phyloP scores from a whole-genome alignment of 2,329 filamentous ascomycete genomes.

The Cladosporium oxysporum region DNA sequence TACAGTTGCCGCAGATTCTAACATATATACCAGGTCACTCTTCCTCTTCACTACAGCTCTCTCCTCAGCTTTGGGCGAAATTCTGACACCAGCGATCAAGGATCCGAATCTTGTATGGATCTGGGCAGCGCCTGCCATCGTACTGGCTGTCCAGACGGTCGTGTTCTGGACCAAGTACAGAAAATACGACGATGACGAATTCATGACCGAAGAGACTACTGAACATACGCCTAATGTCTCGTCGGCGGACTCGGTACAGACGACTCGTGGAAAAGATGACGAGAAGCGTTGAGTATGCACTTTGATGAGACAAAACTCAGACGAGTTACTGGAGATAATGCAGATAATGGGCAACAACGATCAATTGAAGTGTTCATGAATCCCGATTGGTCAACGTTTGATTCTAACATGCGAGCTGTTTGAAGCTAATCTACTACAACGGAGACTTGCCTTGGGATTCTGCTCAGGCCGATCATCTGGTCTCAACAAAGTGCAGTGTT shows the following conservation, averaged over 20 bases:
- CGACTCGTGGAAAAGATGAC: not conserved
- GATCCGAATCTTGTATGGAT: constrained; percentile 52
- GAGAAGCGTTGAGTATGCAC: not conserved
- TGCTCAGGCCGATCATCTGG: too few species aligned
- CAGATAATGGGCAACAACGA: too few species aligned
- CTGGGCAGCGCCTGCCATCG: constrained; percentile 39
- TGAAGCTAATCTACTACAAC: too few species aligned
- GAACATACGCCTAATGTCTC: not conserved
- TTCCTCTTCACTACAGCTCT: constrained; percentile 46
- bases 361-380: too few species aligned
- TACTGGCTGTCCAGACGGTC: constrained; percentile 49
- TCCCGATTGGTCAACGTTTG: too few species aligned
- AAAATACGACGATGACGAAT: constrained; percentile 39
- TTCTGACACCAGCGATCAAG: constrained; percentile 45
- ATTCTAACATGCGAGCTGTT: too few species aligned
- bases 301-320: not conserved
- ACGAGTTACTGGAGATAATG: not conserved
- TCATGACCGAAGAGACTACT: constrained; percentile 24
- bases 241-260: not conserved
- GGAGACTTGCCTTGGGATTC: too few species aligned
- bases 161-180: constrained; percentile 52
- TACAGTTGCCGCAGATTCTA: not conserved
- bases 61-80: constrained; percentile 44
- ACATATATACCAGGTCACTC: constrained; percentile 31
- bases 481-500: too few species aligned